Percentiles rank a stretch among this genome's conserved stretches.
These are phyloP conservation scores for Pleurotus tuoliensis DNA, from an alignment of 768 basidiomycete genomes.

Conservation along the genomic window DNA sequence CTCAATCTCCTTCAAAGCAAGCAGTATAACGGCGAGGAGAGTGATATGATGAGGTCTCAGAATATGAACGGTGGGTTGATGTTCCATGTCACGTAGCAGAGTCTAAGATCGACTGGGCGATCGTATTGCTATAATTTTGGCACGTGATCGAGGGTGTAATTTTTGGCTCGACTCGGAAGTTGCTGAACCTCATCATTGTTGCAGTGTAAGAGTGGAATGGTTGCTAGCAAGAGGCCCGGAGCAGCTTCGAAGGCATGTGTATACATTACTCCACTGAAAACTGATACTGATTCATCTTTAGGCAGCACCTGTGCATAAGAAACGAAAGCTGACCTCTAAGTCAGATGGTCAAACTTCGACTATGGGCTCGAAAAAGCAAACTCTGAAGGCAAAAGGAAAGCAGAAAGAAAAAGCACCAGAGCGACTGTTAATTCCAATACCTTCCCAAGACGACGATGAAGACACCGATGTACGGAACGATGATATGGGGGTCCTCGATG, in stretches of 20 bases:
- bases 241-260: constrained; percentile 22
- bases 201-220: constrained; percentile 22
- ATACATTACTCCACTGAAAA: neutral
- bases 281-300: constrained; percentile 17
- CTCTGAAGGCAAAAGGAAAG: constrained; percentile 25
- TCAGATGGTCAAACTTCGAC: too few species aligned
- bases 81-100: constrained; percentile 21
- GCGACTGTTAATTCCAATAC: constrained; percentile 60
- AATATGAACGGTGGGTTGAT: constrained; percentile 58
- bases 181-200: constrained; percentile 1
- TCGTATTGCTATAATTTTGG: neutral
- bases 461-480: constrained; percentile 63
- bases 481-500: constrained; percentile 61
- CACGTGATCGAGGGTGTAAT: neutral
- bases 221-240: constrained; percentile 30
- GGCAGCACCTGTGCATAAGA: constrained; percentile 43
- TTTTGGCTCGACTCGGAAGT: neutral
- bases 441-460: constrained; percentile 41
- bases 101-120: neutral
- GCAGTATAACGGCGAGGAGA: constrained; percentile 58
- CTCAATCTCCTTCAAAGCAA: constrained; percentile 58
- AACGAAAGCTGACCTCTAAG: constrained; percentile 43
- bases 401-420: constrained; percentile 60
- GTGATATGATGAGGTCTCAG: constrained; percentile 77
- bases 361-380: constrained; percentile 19